These are phyloP conservation scores for Tricholoma bakamatsutake DNA, from an alignment of 768 basidiomycete species.

Conservation along the genomic window DNA sequence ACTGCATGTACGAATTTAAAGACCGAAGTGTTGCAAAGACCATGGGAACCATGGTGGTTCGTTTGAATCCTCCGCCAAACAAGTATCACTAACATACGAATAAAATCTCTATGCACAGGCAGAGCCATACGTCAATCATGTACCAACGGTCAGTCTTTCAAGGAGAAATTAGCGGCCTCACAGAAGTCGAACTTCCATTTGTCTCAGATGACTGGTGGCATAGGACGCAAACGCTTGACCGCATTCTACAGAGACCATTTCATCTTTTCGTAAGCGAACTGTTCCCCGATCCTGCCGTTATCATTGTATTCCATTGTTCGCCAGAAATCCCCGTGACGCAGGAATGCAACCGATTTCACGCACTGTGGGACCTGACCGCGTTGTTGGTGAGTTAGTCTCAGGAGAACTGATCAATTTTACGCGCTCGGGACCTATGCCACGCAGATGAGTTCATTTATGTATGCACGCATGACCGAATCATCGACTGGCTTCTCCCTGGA, in stretches of 20 bases:
- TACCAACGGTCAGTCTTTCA: conserved; percentile 38
- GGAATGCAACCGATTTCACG: conserved; percentile 40
- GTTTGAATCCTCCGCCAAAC: conserved; percentile 11
- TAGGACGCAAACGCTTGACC: conserved; percentile 43
- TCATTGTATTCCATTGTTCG: not conserved
- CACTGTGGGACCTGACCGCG: conserved; percentile 44
- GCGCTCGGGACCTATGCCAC: not conserved
- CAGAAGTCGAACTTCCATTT: not conserved
- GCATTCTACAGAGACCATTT: conserved; percentile 54
- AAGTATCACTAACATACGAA: not conserved
- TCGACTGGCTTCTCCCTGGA: conserved; percentile 48
- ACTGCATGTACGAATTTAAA: conserved; percentile 50
- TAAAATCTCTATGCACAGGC: conserved; percentile 24
- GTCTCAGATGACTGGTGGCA: conserved; percentile 48
- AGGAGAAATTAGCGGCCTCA: not conserved
- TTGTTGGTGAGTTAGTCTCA: conserved; percentile 33
- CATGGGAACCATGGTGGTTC: conserved; percentile 52
- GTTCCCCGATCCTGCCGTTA: too few species aligned
- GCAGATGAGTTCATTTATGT: conserved; percentile 47
- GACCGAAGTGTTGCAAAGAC: conserved; percentile 44
- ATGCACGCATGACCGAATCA: conserved; percentile 36
- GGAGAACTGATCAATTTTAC: not conserved
- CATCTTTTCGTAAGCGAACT: conserved; percentile 38
- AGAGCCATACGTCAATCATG: conserved; percentile 56
- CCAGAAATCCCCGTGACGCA: conserved; percentile 44